Conservation (phyloP, 306 rosid genomes). For the Morella rubra region DNA sequence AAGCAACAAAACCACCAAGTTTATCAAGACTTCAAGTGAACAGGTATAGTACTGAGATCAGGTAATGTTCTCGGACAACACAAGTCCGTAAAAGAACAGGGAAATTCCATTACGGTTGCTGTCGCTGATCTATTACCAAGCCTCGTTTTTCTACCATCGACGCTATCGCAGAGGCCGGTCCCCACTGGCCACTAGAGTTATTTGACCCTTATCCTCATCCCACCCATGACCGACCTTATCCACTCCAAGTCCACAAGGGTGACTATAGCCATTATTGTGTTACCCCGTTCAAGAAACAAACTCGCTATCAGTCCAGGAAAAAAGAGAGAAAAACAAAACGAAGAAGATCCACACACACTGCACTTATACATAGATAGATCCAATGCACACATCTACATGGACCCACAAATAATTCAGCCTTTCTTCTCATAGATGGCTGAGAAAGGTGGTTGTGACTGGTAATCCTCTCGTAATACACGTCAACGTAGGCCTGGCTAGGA, state of each 20-base stretch:
- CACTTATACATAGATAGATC: too few relatives aligned
- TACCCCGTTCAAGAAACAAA: background rate
- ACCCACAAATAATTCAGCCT: background rate
- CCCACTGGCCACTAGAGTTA: background rate
- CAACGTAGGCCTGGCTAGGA: too few relatives aligned
- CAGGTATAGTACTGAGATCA: too few relatives aligned
- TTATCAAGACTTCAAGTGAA: too few relatives aligned
- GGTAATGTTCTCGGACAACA: too few relatives aligned
- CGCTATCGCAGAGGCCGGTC: background rate
- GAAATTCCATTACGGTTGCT: too few relatives aligned
- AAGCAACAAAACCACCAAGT: background rate
- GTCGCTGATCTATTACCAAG: background rate
- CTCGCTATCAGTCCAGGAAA: too few relatives aligned
- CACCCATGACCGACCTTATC: background rate
- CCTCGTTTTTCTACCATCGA: too few relatives aligned
- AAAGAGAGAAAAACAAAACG: too few relatives aligned
- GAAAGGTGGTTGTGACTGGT: background rate
- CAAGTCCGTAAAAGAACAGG: too few relatives aligned
- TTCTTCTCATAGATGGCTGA: background rate
- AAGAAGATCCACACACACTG: background rate
- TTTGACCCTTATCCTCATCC: background rate
- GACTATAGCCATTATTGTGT: background rate
- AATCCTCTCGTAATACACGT: too few relatives aligned
- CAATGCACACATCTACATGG: background rate
- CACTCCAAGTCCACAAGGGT: background rate